phyloP scores from a whole-genome alignment of 129 eudicot species.

The Flaveria sonorensis region DNA sequence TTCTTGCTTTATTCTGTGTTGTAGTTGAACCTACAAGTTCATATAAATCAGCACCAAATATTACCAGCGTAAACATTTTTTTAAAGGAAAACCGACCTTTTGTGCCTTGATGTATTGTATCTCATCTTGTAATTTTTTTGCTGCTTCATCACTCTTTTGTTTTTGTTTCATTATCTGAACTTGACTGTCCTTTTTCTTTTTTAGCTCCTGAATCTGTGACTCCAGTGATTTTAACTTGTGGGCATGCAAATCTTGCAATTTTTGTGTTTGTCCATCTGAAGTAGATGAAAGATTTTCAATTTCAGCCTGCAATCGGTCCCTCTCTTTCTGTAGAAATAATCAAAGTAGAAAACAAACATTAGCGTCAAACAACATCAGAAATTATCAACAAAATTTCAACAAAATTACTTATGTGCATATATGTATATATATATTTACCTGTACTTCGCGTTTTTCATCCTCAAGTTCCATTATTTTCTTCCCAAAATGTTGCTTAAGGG shows the following conservation, averaged over 20 bases:
- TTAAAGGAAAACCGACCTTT: slow-evolving; percentile 51
- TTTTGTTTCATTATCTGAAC: slow-evolving; percentile 89
- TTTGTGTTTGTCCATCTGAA: slow-evolving; percentile 86
- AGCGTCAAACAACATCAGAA: neutral
- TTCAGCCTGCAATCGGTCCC: slow-evolving; percentile 89
- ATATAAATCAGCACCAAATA: slow-evolving; percentile 25
- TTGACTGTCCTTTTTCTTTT: slow-evolving; percentile 97
- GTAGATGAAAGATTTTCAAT: slow-evolving; percentile 83
- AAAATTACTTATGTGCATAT: neutral
- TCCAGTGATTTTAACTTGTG: slow-evolving; percentile 89
- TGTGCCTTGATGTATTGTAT: slow-evolving; percentile 97
- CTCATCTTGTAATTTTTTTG: slow-evolving; percentile 91
- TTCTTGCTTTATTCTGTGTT: slow-evolving; percentile 94
- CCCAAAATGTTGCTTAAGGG: slow-evolving; percentile 98
- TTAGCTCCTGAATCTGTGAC: slow-evolving; percentile 95
- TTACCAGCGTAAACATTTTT: neutral
- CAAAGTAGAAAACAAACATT: slow-evolving; percentile 2
- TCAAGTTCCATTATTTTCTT: slow-evolving; percentile 94
- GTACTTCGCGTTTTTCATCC: slow-evolving; percentile 93
- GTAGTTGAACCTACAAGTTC: slow-evolving; percentile 81
- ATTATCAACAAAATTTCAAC: slow-evolving; percentile 1
- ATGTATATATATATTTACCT: slow-evolving; percentile 43
- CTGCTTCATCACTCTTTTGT: slow-evolving; percentile 98
- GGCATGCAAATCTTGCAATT: slow-evolving; percentile 84
- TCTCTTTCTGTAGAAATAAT: slow-evolving; percentile 61